Base-by-base conservation (phyloP, 1,284 basidiomycete species). In the Cryptococcus sp. region DNA sequence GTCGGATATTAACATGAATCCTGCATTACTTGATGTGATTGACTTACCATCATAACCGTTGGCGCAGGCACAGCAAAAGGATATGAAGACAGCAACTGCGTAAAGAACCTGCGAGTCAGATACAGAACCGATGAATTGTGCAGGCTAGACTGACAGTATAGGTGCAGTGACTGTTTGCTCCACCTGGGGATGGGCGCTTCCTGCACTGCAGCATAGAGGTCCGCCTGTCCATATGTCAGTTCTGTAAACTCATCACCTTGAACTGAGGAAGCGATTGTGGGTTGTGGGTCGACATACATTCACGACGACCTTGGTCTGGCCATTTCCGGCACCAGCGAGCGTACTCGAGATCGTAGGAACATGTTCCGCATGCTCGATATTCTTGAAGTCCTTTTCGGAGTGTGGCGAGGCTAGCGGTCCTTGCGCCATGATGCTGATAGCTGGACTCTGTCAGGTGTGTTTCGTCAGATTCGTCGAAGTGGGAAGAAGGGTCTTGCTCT, bases 11-110 rank as follows among this genome's bases (percentile, higher is more conserved):
- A 45, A 15, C 8, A 35, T n/a, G n/a, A 45, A 45, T 45, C 8
- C 6, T 45, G 22, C 25, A 25, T 19, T 20, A 20, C 8, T 44
- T 16, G 42, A 20, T 17, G 31, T 4, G 10, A 27, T 17, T 2
- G 17, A 50, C 57, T 44, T 25, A 59, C 66, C 67, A 53, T 70
- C 70, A 47, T 72, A 72, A 17, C 70, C 70, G 50, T 72, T 72
- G n/a, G 70, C 70, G 41, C 66, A 72, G 39, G 70, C 63, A 45
- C 70, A 72, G 53, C 68, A 70, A 54, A 65, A 67, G 0, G 70
- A 57, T 17, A 64, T 56, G 54, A 72, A 70, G 53, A 72, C 60
- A 16, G 62, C 46, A 46, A 67, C 69, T 70, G 48, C 11, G 17
- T 7, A 2, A 19, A 15, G 41, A n/a, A n/a, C n/a, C n/a, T n/a